Conservation (phyloP, 306 rosid genomes). For the Vigna nakashimae region DNA sequence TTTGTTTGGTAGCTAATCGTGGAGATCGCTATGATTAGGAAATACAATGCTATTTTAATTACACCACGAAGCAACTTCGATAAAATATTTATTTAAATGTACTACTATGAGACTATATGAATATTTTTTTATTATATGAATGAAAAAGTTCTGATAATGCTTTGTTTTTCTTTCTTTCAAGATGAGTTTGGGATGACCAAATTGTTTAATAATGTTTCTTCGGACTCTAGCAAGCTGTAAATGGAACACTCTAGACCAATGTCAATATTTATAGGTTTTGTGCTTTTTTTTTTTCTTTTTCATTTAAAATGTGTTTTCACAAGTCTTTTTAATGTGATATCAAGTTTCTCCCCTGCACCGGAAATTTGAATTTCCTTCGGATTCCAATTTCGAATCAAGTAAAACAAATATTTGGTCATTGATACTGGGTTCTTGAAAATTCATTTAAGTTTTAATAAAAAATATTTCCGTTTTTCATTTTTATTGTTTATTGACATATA, state of each 20-base stretch:
- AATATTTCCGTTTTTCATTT: too few species aligned
- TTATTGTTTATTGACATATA: too few species aligned
- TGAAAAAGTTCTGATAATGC: constrained; percentile 12
- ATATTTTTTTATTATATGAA: not conserved
- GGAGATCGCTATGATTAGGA: constrained; percentile 46
- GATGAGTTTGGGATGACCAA: constrained; percentile 36
- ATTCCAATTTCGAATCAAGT: too few species aligned
- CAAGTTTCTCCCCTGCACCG: not conserved
- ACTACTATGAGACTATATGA: not conserved
- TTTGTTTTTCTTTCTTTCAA: not conserved
- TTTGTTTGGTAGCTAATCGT: constrained; percentile 41
- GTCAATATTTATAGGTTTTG: constrained; percentile 34
- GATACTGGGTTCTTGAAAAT: not conserved
- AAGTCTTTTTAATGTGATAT: not conserved
- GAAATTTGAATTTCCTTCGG: constrained; percentile 1
- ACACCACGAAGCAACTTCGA: constrained; percentile 4
- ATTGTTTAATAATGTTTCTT: constrained; percentile 27
- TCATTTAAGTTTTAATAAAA: too few species aligned
- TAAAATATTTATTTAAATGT: constrained; percentile 17
- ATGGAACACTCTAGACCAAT: constrained; percentile 51
- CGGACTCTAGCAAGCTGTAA: constrained; percentile 46
- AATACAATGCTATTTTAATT: constrained; percentile 30
- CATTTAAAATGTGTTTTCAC: not conserved
- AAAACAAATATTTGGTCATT: constrained; percentile 30
- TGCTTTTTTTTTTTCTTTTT: constrained; percentile 33